Base-by-base conservation (phyloP, 768 basidiomycete species). In the Tricholoma hemisulphureum region DNA sequence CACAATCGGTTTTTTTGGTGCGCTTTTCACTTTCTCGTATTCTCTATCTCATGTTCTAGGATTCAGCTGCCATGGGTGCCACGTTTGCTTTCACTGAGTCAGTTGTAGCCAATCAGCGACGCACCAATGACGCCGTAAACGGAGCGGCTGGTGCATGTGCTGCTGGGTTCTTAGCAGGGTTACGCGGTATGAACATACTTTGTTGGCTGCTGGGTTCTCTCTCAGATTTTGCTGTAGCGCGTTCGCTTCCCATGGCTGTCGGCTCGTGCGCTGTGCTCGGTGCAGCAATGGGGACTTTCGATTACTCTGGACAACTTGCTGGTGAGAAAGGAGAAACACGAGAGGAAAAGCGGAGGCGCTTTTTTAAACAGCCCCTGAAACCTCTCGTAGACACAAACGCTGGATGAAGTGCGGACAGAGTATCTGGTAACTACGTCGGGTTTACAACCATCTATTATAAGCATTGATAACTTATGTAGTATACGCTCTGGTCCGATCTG, bases 1-100 rank as follows among this genome's bases (percentile, higher is more conserved):
- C 31, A 92, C 94, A 3, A 93, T 96, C 69, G 94, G 91, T 10
- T 85, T 93, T 71, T 96, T 97, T 67, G 90, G 95, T 97, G 53
- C 65, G 87, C 77, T 20, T 10, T n/a, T 49, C 16, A 57, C 7
- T 18, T 51, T 29, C 57, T 37, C 8, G 28, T 34, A 7, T 37
- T 29, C 28, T 32, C 31, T 28, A 28, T 43, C 18, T 55, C 43
- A 53, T 48, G 28, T 51, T 57, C n/a, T 55, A 23, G 7, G 32
- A 55, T 58, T 49, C 45, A 97, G 95, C 91, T 65, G 93, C 89
- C 20, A 91, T 96, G 86, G 95, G 91, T 24, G 87, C 86, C 59
- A 81, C 90, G 4, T 98, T 91, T 68, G 89, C 91, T 9, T 82
- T 89, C 63, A 90, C 91, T 1, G 92, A 96, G 70, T 79, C 91